Evolutionary conservation across 306 rosid genomes (phyloP), one percentile per base, ranked within the genome.

Genomic region (Rosa chinensis): DNA sequence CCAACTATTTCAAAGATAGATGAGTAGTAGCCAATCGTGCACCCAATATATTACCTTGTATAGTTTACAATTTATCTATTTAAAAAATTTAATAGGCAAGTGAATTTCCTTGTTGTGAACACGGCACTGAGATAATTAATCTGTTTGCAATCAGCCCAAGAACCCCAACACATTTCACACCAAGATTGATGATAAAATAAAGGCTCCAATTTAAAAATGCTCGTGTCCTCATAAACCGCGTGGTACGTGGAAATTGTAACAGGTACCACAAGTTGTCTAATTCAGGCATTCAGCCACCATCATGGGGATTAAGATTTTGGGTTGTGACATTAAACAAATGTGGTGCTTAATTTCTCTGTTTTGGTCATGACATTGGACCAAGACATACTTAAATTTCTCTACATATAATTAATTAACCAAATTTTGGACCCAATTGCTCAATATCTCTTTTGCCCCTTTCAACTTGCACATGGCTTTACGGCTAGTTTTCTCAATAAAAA

Each of bases 361-460:
- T 11, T 39, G 67, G 66, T 39, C 77, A 58, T 39, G 50, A 74
- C 20, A 55, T 6, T 53, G 66, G 49, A 55, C 52, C 66, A 74
- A 55, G 35, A 74, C 48, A 53, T 21, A 55, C 47, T 53, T 37
- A 53, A n/a, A 53, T 39, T 50, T 73, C 66, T 53, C 2, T n/a
- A 56, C 25, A 8, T 39, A 20, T 13, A 63, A 32, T 63, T 63
- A 32, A 63, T 5, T 14, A 32, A 5, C 62, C 55, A 35, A 35
- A 32, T 37, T 4, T 48, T 32, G 76, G 76, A 49, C 63, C 62
- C n/a, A 67, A 40, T 8, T 42, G 32, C 16, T n/a, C 14, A 8
- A 10, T 59, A 28, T 39, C 69, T 63, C 10, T 13, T 32, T 13
- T 43, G 43, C 35, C 1, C 61, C 0, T 55, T 55, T 6, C 62